These are phyloP conservation scores for Lactarius indigo DNA, from an alignment of 768 basidiomycete genomes.

Conservation along the genomic window DNA sequence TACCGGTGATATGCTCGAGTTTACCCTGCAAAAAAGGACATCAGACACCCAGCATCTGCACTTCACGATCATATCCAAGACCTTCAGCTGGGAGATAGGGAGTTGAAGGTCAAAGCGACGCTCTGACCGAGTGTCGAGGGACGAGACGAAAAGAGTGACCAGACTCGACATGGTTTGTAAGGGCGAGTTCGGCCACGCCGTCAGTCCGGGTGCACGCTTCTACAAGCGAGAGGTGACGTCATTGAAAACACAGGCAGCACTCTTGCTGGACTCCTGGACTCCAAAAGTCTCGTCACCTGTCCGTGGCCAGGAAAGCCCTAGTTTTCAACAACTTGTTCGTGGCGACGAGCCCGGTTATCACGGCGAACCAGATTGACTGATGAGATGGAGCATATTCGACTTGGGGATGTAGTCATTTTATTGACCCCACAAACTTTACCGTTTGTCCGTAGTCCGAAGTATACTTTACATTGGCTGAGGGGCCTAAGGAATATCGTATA, in stretches of 20 bases:
- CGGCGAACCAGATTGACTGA: neutral
- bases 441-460: neutral
- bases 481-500: too few relatives aligned
- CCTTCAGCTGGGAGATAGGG: slow-evolving; percentile 82
- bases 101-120: slow-evolving; percentile 74
- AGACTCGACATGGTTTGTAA: slow-evolving; percentile 38
- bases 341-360: neutral
- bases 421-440: neutral
- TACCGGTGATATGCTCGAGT: slow-evolving; percentile 89
- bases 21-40: slow-evolving; percentile 38
- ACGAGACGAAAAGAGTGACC: slow-evolving; percentile 74
- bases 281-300: neutral
- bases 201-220: neutral
- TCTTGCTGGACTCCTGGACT: neutral
- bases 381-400: neutral
- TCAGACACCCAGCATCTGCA: neutral
- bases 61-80: slow-evolving; percentile 30
- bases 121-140: slow-evolving; percentile 88
- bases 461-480: too few relatives aligned
- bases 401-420: neutral
- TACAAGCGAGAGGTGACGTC: neutral
- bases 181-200: neutral
- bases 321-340: neutral
- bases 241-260: neutral
- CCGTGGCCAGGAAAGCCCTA: neutral